phyloP scores from a whole-genome alignment of 306 rosid species.

The Casuarina equisetifolia region DNA sequence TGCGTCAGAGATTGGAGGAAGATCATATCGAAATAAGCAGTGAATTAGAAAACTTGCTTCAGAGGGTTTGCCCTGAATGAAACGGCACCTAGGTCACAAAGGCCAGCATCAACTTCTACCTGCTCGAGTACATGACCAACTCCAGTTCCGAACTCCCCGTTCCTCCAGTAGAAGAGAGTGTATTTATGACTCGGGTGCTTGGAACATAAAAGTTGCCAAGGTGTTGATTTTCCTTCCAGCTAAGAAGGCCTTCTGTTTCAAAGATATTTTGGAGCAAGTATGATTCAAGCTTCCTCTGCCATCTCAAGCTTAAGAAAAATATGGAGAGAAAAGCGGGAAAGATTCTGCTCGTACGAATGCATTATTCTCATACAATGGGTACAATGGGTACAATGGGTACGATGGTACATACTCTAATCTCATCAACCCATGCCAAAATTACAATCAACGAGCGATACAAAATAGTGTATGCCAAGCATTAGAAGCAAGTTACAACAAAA shows the following conservation, averaged over 20 bases:
- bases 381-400: not conserved
- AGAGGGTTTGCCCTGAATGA: slow-evolving; percentile 25
- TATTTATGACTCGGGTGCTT: not conserved
- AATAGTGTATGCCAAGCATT: not conserved
- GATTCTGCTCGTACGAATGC: too few species aligned
- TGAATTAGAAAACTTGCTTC: slow-evolving; percentile 42
- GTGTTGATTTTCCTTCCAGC: not conserved
- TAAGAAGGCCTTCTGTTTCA: not conserved
- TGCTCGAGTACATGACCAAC: not conserved
- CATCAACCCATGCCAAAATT: not conserved
- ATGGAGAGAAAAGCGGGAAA: not conserved
- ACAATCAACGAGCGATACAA: not conserved
- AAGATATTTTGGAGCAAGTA: not conserved
- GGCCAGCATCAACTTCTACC: not conserved
- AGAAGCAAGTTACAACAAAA: not conserved
- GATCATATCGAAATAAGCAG: slow-evolving; percentile 31
- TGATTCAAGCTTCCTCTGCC: not conserved
- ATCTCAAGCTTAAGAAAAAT: not conserved
- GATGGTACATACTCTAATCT: not conserved
- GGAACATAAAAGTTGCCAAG: not conserved
- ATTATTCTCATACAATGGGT: not conserved
- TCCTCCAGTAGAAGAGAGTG: not conserved
- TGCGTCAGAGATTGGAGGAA: slow-evolving; percentile 40
- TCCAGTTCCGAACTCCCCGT: not conserved
- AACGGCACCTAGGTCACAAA: not conserved